Base-by-base conservation (phyloP, 2,329 filamentous ascomycete species). In the Tolypocladium endophyticum region DNA sequence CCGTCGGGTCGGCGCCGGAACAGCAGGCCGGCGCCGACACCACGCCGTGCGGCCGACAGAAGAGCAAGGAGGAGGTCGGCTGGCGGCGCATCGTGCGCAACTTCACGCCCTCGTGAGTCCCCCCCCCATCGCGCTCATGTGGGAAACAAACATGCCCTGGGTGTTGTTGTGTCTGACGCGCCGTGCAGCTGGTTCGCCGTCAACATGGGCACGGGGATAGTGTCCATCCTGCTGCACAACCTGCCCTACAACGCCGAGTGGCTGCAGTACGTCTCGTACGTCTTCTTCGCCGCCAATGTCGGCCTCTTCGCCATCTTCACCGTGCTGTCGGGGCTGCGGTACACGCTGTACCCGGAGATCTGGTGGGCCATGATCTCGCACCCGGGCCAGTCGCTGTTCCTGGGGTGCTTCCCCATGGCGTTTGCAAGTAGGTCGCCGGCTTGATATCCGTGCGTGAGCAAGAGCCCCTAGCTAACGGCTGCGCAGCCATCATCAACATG, bases 131-230 rank as follows among this genome's bases (percentile, higher is more conserved):
- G 20, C 20, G 23, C 43, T 23, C 3, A 5, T 47, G 23, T 16
- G 43, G 23, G 8, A 47, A 18, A 0, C 25, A 3, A 12, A 12
- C 11, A 30, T 14, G n/a, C 11, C 9, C 3, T n/a, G n/a, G 1
- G n/a, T 53, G 6, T 30, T 14, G 18, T 33, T 2, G 11, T 18
- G 25, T 30, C 58, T 61, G 14, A 36, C 52, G 12, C 56, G 8
- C n/a, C 54, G 23, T 14, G 41, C 50, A 77, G 80, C 69, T 85
- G 83, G 83, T 85, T 85, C 67, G 74, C 79, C 3, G 77, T 81
- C 38, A 84, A 77, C 52, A 85, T 89, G 86, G 87, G 87, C 35
- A 89, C 86, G 0, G 87, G 86, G 25, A 83, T 89, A 45, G 82
- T 87, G 11, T 82, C 83, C 1, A 79, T 88, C 45, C 74, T 89